Conservation (phyloP, 495 filamentous ascomycete species). For the Xylaria venustula region DNA sequence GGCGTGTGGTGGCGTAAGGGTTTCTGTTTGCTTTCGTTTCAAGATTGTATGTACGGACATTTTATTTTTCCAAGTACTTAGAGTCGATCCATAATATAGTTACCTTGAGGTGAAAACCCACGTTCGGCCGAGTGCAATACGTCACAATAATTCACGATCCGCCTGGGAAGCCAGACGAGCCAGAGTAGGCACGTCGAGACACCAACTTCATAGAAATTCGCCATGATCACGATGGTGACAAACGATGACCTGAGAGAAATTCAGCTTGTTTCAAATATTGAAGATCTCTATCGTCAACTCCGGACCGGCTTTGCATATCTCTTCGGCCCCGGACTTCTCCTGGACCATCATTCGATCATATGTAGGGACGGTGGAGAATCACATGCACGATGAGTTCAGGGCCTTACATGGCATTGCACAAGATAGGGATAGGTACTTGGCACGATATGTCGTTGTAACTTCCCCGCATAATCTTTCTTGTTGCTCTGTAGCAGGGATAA, state of each 20-base stretch:
- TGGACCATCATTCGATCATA: not conserved
- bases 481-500: not conserved
- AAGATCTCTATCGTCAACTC: not conserved
- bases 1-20: not conserved
- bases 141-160: not conserved
- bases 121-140: not conserved
- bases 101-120: not conserved
- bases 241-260: slow-evolving; percentile 3
- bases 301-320: not conserved
- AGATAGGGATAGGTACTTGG: not conserved
- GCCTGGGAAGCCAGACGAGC: too few relatives aligned
- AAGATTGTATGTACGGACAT: not conserved
- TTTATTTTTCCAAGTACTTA: too few relatives aligned
- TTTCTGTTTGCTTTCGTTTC: not conserved
- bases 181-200: too few relatives aligned
- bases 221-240: slow-evolving; percentile 8
- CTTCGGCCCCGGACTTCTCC: not conserved
- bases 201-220: too few relatives aligned
- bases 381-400: slow-evolving; percentile 1
- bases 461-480: not conserved
- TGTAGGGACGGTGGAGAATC: not conserved
- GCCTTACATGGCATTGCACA: too few relatives aligned
- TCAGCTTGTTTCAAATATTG: not conserved
- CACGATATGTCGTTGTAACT: not conserved
- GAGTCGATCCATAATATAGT: too few relatives aligned